A percentile compares a stretch with the other conserved stretches of the same genome.
These are phyloP conservation scores for Lichtheimia corymbifera DNA, from an alignment of 371 early-diverging fungal species.

Conservation along the genomic window DNA sequence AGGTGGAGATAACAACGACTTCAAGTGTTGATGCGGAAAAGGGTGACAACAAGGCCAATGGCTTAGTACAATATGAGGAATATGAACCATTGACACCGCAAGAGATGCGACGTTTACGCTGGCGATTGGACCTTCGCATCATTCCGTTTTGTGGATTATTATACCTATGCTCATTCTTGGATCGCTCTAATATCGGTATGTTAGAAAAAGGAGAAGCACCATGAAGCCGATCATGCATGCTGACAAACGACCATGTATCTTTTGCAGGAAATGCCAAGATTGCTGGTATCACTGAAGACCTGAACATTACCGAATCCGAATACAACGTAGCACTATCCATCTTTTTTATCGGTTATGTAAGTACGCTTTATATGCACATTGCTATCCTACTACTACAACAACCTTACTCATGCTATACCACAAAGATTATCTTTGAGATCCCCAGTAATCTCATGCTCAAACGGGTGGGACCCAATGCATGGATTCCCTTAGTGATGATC, in stretches of 20 bases:
- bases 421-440: slow-evolving; percentile 65
- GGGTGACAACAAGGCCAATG: no score
- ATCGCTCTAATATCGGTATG: slow-evolving; percentile 54
- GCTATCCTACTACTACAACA: no score
- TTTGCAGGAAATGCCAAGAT: slow-evolving; percentile 58
- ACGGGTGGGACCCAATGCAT: slow-evolving; percentile 57
- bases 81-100: slow-evolving; percentile 5
- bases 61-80: background rate
- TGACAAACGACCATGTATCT: background rate
- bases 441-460: slow-evolving; percentile 76
- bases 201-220: background rate
- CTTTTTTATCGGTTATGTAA: slow-evolving; percentile 64
- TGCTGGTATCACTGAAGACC: slow-evolving; percentile 46
- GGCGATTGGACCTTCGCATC: slow-evolving; percentile 26
- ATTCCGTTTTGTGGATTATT: slow-evolving; percentile 43
- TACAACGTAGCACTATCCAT: slow-evolving; percentile 64
- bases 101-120: slow-evolving; percentile 13
- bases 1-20: no score
- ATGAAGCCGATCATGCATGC: background rate
- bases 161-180: slow-evolving; percentile 55
- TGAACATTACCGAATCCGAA: slow-evolving; percentile 42
- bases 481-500: slow-evolving; percentile 72
- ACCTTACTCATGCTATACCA: no score
- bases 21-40: no score
- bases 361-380: slow-evolving; percentile 7